Percentiles rank a stretch among this genome's conserved stretches.
phyloP scores from a whole-genome alignment of 2,329 filamentous ascomycete genomes.

The Paraphaeosphaeria minitans region DNA sequence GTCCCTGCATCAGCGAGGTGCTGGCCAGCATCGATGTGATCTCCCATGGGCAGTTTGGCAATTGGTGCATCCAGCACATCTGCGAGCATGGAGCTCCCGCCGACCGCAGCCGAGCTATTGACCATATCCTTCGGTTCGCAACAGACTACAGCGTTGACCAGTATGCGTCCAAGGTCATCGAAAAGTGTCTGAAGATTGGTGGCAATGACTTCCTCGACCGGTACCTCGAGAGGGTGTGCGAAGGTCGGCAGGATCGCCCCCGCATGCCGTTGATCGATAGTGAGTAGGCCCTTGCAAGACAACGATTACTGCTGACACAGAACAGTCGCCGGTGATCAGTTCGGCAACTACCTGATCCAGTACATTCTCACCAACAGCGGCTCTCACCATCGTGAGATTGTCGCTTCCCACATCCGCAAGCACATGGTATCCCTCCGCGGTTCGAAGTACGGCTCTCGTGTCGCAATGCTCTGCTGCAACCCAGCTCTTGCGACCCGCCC shows the following conservation, averaged over 20 bases:
- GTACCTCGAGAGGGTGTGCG: slow-evolving; percentile 92
- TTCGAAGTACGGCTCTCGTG: slow-evolving; percentile 97
- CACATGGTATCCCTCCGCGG: slow-evolving; percentile 99
- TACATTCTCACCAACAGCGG: slow-evolving; percentile 92
- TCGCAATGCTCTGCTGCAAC: slow-evolving; percentile 98
- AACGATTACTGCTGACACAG: slow-evolving; percentile 17
- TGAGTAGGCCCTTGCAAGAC: slow-evolving; percentile 45
- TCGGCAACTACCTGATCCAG: slow-evolving; percentile 97
- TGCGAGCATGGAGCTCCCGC: slow-evolving; percentile 93
- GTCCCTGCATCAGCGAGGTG: slow-evolving; percentile 96
- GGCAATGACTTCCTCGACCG: slow-evolving; percentile 86
- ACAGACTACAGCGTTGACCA: slow-evolving; percentile 99
- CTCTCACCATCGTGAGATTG: slow-evolving; percentile 87
- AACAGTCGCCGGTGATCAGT: slow-evolving; percentile 91
- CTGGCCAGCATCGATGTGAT: slow-evolving; percentile 94
- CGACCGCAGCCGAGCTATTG: slow-evolving; percentile 90
- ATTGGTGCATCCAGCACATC: slow-evolving; percentile 99
- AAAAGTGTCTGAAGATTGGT: slow-evolving; percentile 98
- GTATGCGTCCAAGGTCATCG: slow-evolving; percentile 97
- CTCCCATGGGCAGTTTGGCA: slow-evolving; percentile 96
- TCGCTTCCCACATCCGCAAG: slow-evolving; percentile 92
- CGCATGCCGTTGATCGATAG: slow-evolving; percentile 96
- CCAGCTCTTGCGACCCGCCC: slow-evolving; percentile 87
- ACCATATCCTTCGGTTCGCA: slow-evolving; percentile 91
- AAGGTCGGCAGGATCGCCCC: slow-evolving; percentile 85